Evolutionary conservation across 2,329 filamentous ascomycete genomes (phyloP), one percentile per base, ranked within the genome.

Genomic region (Cladosporium sp.): DNA sequence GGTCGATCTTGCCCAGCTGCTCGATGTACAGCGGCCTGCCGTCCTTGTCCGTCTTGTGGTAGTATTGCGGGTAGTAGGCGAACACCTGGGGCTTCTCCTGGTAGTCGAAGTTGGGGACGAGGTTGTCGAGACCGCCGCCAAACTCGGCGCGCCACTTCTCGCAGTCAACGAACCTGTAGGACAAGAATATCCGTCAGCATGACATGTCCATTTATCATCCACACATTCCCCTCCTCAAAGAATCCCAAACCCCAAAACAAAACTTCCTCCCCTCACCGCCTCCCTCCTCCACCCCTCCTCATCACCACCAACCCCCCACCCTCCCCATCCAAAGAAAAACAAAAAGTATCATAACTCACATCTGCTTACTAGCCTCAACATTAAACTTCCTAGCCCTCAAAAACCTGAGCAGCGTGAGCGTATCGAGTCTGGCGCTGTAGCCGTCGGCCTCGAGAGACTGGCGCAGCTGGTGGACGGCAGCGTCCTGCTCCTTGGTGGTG

Each of bases 11-110:
- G 70, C 93, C 93, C 51, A 96, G 80, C 69, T 93, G 86, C 74
- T 99, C 93, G 66, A 97, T 96, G 78, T 99, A 99, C 59, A 97
- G 83, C 47, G 93, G 93, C 61, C 93, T 88, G 61, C 93, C 93
- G 75, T 97, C 93, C 70, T 89, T 90, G 73, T 93, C 89, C 11
- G 84, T 92, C 78, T 96, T 96, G 82, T 99, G 93, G 77, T 99
- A 99, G 78, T 93, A 99, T 75, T 99, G 93, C 42, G 89, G 89
- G 75, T 99, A 99, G 79, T 88, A 96, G 73, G 92, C 77, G 72
- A 88, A 88, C 53, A 99, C 81, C 67, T 92, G 70, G 50, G 80
- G 68, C 72, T 92, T 93, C 80, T 96, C 91, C 57, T 79, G 79
- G 76, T 96, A 96, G 54, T 93, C 84, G 78, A 95, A 96, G 61